Conservation (phyloP, 345 rosid species). For the Lenwebbia sp. region DNA sequence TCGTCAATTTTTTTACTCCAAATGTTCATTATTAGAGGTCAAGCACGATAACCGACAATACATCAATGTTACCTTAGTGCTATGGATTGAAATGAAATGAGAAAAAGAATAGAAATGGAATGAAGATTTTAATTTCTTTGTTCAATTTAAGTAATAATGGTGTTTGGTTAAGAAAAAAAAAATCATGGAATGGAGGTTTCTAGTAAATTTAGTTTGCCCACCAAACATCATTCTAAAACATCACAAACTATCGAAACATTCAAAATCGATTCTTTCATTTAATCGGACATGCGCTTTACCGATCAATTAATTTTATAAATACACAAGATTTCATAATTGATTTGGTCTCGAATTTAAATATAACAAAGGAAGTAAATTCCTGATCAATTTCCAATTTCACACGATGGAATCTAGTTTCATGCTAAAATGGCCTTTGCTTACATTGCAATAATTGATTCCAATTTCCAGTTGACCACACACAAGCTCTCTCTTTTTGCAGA, state of each 20-base stretch:
- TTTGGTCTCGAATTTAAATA: not conserved
- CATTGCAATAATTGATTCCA: no score
- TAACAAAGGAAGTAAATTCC: not conserved
- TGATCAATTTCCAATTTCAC: not conserved
- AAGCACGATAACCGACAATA: no score
- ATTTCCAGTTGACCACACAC: no score
- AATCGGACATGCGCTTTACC: accelerated
- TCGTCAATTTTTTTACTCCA: no score
- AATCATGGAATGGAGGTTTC: not conserved
- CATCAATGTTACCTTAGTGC: no score
- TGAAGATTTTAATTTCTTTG: no score
- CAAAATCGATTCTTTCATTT: not conserved
- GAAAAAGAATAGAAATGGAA: no score
- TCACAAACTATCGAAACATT: no score
- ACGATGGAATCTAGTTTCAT: not conserved
- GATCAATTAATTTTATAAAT: not conserved
- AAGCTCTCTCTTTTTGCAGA: no score
- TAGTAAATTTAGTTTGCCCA: not conserved
- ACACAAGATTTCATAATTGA: not conserved
- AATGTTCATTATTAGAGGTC: no score
- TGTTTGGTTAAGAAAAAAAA: not conserved
- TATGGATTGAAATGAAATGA: no score
- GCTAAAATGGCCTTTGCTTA: not conserved
- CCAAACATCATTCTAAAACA: not conserved
- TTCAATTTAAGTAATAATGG: no score